These are phyloP conservation scores for Neurospora intermedia DNA, from an alignment of 495 filamentous ascomycete genomes.

Conservation along the genomic window DNA sequence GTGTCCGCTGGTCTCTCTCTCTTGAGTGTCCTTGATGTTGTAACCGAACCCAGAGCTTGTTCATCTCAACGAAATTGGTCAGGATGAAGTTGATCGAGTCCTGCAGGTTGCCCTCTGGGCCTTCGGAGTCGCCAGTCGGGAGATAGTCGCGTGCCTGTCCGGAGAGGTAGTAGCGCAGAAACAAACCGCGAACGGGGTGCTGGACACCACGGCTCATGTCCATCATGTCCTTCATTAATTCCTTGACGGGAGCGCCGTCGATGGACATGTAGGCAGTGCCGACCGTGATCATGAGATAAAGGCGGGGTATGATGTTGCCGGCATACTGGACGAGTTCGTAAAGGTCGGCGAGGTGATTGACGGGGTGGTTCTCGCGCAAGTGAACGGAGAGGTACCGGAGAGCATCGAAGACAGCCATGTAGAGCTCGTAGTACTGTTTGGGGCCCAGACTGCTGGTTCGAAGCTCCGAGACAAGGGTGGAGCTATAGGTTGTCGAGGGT, in stretches of 20 bases:
- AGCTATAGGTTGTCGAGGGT: constrained; percentile 41
- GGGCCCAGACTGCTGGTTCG: constrained; percentile 91
- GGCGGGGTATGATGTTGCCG: constrained; percentile 89
- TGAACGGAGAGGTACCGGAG: constrained; percentile 93
- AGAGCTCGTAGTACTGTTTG: constrained; percentile 98
- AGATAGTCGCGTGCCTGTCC: constrained; percentile 87
- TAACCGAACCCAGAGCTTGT: constrained; percentile 95
- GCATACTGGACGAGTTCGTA: constrained; percentile 99
- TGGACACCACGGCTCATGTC: constrained; percentile 98
- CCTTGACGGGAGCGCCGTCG: constrained; percentile 95
- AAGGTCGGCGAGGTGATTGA: constrained; percentile 94
- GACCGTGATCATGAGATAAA: constrained; percentile 98
- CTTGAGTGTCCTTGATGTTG: constrained; percentile 96
- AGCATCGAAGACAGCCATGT: constrained; percentile 98
- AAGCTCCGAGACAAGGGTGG: constrained; percentile 92
- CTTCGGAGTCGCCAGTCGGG: constrained; percentile 70
- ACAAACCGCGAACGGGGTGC: constrained; percentile 88
- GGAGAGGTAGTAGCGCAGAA: constrained; percentile 89
- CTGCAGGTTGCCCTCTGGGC: constrained; percentile 92
- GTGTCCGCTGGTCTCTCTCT: constrained; percentile 84
- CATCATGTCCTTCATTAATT: constrained; percentile 99
- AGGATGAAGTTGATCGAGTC: constrained; percentile 95
- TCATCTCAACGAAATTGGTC: constrained; percentile 99
- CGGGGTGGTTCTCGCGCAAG: constrained; percentile 91
- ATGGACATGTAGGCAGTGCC: constrained; percentile 99